These are phyloP conservation scores for Entophlyctis luteolus DNA, from an alignment of 192 early-diverging fungal species.

Conservation along the genomic window DNA sequence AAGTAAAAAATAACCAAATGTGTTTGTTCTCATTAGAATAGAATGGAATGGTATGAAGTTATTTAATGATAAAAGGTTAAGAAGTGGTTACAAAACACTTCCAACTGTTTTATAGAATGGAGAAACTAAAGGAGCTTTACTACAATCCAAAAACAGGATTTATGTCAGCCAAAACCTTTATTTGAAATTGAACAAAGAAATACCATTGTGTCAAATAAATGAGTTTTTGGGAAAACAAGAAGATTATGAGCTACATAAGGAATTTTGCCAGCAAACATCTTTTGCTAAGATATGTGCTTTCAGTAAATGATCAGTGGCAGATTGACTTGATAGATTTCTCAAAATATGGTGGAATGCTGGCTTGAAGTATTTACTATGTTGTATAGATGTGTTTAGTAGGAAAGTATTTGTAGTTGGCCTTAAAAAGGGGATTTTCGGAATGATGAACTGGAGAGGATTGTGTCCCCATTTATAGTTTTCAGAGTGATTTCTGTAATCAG, in stretches of 20 bases:
- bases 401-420: constrained; percentile 5
- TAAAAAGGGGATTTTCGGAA: too few species aligned
- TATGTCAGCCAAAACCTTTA: constrained; percentile 8
- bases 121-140: background rate
- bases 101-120: background rate
- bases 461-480: too few species aligned
- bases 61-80: constrained; percentile 2
- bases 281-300: constrained; percentile 1
- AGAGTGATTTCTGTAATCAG: too few species aligned
- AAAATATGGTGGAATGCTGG: constrained; percentile 10
- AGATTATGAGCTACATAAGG: background rate
- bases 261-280: background rate
- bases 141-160: constrained; percentile 2
- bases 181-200: constrained; percentile 11
- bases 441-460: too few species aligned
- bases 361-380: constrained; percentile 2
- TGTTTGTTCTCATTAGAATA: background rate
- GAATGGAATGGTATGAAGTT: constrained; percentile 10
- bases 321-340: constrained; percentile 14
- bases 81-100: constrained; percentile 4
- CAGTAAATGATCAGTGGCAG: constrained; percentile 4
- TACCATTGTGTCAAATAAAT: constrained; percentile 8
- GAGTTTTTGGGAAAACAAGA: constrained; percentile 2
- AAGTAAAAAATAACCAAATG: constrained; percentile 24
- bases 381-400: constrained; percentile 8